These are phyloP conservation scores for Kodamaea suecica DNA, from an alignment of 1,139 yeast genomes.

Conservation along the genomic window DNA sequence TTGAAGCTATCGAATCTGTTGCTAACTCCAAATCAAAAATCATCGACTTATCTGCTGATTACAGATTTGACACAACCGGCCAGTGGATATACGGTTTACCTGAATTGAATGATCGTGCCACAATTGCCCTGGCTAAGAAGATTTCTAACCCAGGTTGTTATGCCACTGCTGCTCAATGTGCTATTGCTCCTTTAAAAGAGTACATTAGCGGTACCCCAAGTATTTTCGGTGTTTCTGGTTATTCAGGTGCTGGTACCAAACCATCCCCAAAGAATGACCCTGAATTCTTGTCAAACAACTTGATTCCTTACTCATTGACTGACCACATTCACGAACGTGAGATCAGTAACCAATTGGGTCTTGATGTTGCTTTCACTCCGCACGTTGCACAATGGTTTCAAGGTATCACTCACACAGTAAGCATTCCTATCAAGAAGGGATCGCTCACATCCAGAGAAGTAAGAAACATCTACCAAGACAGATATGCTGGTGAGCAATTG, in stretches of 20 bases:
- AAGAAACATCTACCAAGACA: conserved; percentile 80
- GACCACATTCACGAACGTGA: conserved; percentile 97
- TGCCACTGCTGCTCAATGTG: conserved; percentile 95
- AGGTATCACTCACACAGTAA: conserved; percentile 90
- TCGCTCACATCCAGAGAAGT: conserved; percentile 77
- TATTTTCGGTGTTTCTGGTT: conserved; percentile 94
- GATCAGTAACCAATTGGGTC: conserved; percentile 75
- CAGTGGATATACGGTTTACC: conserved; percentile 96
- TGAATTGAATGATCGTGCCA: conserved; percentile 62
- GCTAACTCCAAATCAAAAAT: conserved; percentile 64
- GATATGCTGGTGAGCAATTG: conserved; percentile 84
- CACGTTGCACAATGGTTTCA: conserved; percentile 99
- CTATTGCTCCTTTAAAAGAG: conserved; percentile 78
- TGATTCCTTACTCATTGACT: conserved; percentile 92
- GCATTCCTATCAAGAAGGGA: conserved; percentile 74
- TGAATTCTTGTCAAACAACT: conserved; percentile 66
- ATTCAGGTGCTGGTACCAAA: conserved; percentile 98
- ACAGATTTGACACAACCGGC: conserved; percentile 82
- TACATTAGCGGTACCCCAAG: conserved; percentile 70
- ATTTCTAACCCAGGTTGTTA: conserved; percentile 98
- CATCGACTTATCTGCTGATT: conserved; percentile 92
- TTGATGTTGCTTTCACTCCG: conserved; percentile 84
- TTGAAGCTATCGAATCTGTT: conserved; percentile 81
- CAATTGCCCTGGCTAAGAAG: conserved; percentile 70
- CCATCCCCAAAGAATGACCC: conserved; percentile 95